phyloP scores from a whole-genome alignment of 495 filamentous ascomycete species.

The Xylaria acuta region DNA sequence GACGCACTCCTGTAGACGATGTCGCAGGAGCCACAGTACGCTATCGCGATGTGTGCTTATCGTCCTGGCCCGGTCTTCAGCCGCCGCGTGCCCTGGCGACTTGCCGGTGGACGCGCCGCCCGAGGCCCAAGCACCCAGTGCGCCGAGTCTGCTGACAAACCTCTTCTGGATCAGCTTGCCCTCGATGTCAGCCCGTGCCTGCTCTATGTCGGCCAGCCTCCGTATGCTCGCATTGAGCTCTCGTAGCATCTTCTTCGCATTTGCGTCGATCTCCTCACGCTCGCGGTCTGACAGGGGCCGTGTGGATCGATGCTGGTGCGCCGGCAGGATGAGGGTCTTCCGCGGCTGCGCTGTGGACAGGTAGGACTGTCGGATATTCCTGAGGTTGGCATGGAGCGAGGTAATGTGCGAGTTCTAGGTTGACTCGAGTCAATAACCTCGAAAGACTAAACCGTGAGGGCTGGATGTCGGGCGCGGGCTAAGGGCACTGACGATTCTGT shows the following conservation, averaged over 20 bases:
- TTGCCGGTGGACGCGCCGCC: conserved; percentile 53
- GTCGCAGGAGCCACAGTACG: conserved; percentile 80
- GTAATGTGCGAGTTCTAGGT: conserved; percentile 82
- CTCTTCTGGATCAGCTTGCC: conserved; percentile 70
- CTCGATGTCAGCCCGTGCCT: conserved; percentile 77
- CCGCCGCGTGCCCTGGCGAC: conserved; percentile 66
- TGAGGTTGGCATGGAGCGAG: conserved; percentile 77
- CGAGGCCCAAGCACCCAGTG: conserved; percentile 76
- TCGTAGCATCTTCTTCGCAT: conserved; percentile 80
- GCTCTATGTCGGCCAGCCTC: conserved; percentile 79
- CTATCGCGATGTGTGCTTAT: conserved; percentile 73
- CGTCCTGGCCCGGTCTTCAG: conserved; percentile 69
- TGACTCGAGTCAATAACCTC: conserved; percentile 15
- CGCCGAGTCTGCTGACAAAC: conserved; percentile 64
- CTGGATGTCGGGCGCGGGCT: conserved; percentile 10
- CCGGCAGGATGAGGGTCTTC: conserved; percentile 49
- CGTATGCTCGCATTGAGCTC: conserved; percentile 79
- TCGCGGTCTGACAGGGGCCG: conserved; percentile 68
- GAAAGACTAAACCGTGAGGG: conserved; percentile 6
- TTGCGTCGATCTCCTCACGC: conserved; percentile 81
- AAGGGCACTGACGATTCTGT: conserved; percentile 75
- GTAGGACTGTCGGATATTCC: conserved; percentile 85
- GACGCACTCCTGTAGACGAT: conserved; percentile 74
- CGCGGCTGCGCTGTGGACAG: conserved; percentile 72
- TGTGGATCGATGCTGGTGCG: conserved; percentile 43